Base-by-base conservation (phyloP, 768 basidiomycete species). In the Tricholoma flavovirens region DNA sequence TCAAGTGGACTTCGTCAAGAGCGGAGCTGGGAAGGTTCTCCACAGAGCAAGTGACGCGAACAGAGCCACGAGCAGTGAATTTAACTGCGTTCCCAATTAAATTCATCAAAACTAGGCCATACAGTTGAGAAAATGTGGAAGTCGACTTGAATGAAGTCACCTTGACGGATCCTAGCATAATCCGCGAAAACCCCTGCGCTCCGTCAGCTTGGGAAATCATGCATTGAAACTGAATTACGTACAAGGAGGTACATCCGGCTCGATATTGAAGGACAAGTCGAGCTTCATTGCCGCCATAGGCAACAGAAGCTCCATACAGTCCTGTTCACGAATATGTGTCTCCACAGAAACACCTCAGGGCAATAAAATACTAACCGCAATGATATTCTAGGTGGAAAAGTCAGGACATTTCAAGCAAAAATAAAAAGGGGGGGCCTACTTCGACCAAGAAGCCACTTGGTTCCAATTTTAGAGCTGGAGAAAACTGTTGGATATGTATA, bases 81-180 rank as follows among this genome's bases (percentile, higher is more conserved):
- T 88, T 90, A 54, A 88, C 82, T 3, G 86, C 86, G 63, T 90
- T 90, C 7, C 86, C 87, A 49, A 88, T 84, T 49, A 88, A 68
- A 65, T 90, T 90, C 86, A 88, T 88, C 19, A 88, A 69, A 9
- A 88, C 86, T 86, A 60, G 2, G 26, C 9, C 4, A 11, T 17
- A n/a, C 10, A 8, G 5, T 49, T 17, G 8, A 17, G 26, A 26
- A 30, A n/a, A 29, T 17, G 26, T 17, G 14, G n/a, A 3, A n/a
- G 6, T 17, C 2, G 11, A 15, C 29, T 29, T 26, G 9, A 30
- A 17, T 52, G 14, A n/a, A 51, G 58, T 32, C 60, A 82, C 86
- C 82, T 79, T 90, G 87, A 45, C 86, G 81, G 49, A 88, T 87
- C 19, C 87, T 81, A 4, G 84, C 83, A 59, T 87, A 84, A 63